Base-by-base conservation (phyloP, 2,329 filamentous ascomycete species). In the Stagonosporopsis chrysanthemi region DNA sequence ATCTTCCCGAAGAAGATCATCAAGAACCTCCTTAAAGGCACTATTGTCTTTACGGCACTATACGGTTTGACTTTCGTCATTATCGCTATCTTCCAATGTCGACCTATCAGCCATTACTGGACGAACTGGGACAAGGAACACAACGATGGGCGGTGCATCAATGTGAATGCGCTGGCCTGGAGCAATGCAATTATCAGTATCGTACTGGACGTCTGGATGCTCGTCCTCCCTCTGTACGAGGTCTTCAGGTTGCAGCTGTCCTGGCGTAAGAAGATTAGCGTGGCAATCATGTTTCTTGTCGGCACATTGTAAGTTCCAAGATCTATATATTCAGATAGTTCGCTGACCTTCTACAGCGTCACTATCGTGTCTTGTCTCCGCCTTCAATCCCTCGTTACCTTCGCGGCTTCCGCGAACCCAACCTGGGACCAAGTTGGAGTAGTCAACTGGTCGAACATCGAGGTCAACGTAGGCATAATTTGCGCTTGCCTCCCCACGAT, bases 351-450 rank as follows among this genome's bases (percentile, higher is more conserved):
- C 72, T 5, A 31, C 62, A 60, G 52, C 29, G 76, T 80, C 43
- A 81, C 79, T 2, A 56, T 81, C 22, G 72, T 81, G 29, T 81
- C 78, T 45, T 74, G 79, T 44, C 65, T 82, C 26, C 78, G 80
- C n/a, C 68, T 82, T 3, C 70, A 73, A 11, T 77, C 76, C 6
- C 73, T 82, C 17, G 73, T 81, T 43, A 59, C 67, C 40, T 81
- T 82, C 58, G 77, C 75, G 9, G 72, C 66, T 33, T 79, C 79
- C 2, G 41, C 61, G 1, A 81, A 82, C 60, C 63, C 78, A 35
- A 74, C 70, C 31, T 78, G 75, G 73, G 77, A 78, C 52, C 77
- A 79, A 63, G 64, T 68, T n/a, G 73, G 73, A 4, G 74, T 77
- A 7, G 65, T 73, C 17, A 75, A 74, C 48, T 81, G 79, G 79